Evolutionary conservation across 2,329 filamentous ascomycete genomes (phyloP), one percentile per base, ranked within the genome.

Genomic region (Neoarthrinium moseri): DNA sequence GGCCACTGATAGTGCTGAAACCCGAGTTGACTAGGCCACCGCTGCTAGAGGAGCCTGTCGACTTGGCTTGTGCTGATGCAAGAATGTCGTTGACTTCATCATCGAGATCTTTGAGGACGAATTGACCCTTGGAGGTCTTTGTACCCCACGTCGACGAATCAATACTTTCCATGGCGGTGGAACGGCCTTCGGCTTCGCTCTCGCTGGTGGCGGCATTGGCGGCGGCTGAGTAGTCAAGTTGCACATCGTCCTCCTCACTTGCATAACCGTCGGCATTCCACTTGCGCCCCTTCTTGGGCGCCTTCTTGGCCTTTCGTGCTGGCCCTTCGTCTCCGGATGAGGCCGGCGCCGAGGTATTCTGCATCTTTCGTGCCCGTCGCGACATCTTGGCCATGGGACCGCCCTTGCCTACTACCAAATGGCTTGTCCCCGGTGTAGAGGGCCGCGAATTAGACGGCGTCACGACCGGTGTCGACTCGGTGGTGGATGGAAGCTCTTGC

Each of bases 31-130:
- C 80, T 12, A 96, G 71, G 1, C 89, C 87, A 13, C 74, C 72
- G 42, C 75, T 75, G 2, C 78, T 77, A n/a, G 68, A 54, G 43
- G 52, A 59, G 2, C 67, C 63, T 2, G 72, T 66, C 4, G 69
- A 64, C 55, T 83, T 83, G 8, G 80, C 80, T 56, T 90, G 84
- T n/a, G 89, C 89, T 18, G 85, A 82, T 26, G 89, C 83, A 35
- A 99, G 75, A 46, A 99, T 96, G 27, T 84, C 86, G 58, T 96
- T 86, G 13, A 99, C 90, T 68, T 99, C 91, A 55, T 96, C 90
- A 50, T 91, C 92, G 6, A 99, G 71, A 59, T 99, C 94, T 61
- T 89, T 95, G 52, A 99, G 73, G 39, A 97, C 86, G 59, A 97
- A 99, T 62, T 96, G 89, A 42, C 94, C 94, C 69, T 92, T 91